Percentiles rank a stretch among this genome's conserved stretches.
These are phyloP conservation scores for Eimeria tenella DNA, from an alignment of 169 alveolate species.

Conservation along the genomic window DNA sequence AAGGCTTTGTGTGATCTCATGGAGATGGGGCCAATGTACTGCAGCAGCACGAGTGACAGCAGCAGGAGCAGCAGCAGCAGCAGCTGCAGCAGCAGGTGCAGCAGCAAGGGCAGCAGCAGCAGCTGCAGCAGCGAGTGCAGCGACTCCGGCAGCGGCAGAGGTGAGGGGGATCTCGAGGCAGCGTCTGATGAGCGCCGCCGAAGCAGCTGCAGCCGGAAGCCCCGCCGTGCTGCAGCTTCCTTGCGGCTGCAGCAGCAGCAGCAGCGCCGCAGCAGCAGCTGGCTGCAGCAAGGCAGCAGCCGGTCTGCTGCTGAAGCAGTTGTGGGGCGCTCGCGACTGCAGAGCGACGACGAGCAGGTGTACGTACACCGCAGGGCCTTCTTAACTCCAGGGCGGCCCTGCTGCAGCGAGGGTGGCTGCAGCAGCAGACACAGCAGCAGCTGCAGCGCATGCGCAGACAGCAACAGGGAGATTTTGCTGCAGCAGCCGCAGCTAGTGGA, in stretches of 20 bases:
- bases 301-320: background rate
- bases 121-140: background rate
- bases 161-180: background rate
- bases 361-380: slow-evolving; percentile 25
- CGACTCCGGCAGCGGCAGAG: background rate
- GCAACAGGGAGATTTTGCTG: slow-evolving; percentile 21
- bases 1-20: background rate
- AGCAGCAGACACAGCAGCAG: slow-evolving; percentile 31
- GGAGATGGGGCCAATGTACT: slow-evolving; percentile 13
- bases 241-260: background rate
- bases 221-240: background rate
- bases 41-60: slow-evolving; percentile 5
- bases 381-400: background rate
- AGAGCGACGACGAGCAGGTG: slow-evolving; percentile 42
- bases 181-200: background rate
- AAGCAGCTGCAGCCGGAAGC: slow-evolving; percentile 15
- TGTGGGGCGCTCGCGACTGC: slow-evolving; percentile 1
- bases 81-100: background rate
- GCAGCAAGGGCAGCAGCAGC: background rate
- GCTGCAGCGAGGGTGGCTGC: slow-evolving; percentile 40
- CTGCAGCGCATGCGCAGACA: slow-evolving; percentile 19
- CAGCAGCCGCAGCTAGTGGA: slow-evolving; percentile 33
- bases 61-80: background rate
- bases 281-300: slow-evolving; percentile 21
- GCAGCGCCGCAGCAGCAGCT: background rate